Evolutionary conservation across 441 rosid species (phyloP), one percentile per base, ranked within the genome.

Genomic region (Theobroma grandiflorum): DNA sequence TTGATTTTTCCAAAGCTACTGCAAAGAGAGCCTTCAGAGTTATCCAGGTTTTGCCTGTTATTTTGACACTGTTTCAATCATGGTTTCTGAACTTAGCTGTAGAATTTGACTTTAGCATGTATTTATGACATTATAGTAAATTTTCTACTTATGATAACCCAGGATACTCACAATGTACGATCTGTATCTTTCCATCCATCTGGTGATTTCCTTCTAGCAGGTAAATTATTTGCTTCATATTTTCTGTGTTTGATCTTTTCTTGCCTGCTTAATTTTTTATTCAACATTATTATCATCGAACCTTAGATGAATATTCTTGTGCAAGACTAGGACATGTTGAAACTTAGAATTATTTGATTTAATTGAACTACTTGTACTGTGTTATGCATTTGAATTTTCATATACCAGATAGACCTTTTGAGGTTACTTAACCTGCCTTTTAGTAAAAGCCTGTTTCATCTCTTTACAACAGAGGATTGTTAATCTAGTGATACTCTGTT

Each of bases 111-210:
- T 80, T 20, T 59, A 57, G 67, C 33, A 77, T 71, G 52, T 47
- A 58, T n/a, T 76, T 59, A 64, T 35, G 49, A 35, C 79, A 58
- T 84, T 22, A 35, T 74, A 67, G 61, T 81, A 65, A 75, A 75
- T 68, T 45, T 16, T 73, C 20, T 78, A 61, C 81, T 59, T 73
- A 64, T 74, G 72, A 81, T 80, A 81, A 67, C 80, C 75, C 87
- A 95, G 98, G 98, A 95, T 81, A 91, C 97, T 20, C 97, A 95
- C 79, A 91, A 93, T 69, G 94, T 95, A 61, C 93, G 96, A n/a
- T 91, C 96, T 45, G 84, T 92, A 75, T 86, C 91, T 65, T 93
- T 91, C 82, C 97, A 92, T 88, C 97, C 98, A 57, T 92, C 97
- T 37, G 95, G 97, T 67, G 93, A 89, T 83, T 95, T 91, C 80